Base-by-base conservation (phyloP, 768 basidiomycete genomes). In the Rhodosporidiobolus sp. region DNA sequence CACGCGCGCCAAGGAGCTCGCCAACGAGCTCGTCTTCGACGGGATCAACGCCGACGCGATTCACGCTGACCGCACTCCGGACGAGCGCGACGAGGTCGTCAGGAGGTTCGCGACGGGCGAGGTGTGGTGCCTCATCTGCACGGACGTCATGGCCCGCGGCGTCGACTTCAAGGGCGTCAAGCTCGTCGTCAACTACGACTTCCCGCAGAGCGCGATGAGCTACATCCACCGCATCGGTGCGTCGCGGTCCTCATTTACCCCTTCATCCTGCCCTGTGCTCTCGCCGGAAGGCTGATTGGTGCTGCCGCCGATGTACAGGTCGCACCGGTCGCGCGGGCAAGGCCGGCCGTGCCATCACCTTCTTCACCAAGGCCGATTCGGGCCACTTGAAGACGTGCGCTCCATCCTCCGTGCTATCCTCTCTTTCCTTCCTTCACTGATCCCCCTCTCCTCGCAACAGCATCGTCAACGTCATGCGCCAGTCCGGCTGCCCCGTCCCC, bases 101-200 rank as follows among this genome's bases (percentile, higher is more conserved):
- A 84, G 85, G 52, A 86, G 89, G 46, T 95, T 99, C 89, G 88
- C 91, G 35, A 85, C 85, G 77, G 96, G 94, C 0, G 87, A 91
- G 79, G 90, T 91, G 71, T 98, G 96, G 96, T 87, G 94, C 46
- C 87, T 98, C 86, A 86, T 99, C 57, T 91, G 89, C 75, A 99
- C 96, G 32, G 96, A 99, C 80, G 91, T 98, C 62, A 91, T 98
- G 91, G 93, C 92, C 32, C 86, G 96, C 76, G 96, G 96, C 6
- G 94, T 99, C 89, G 96, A 98, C 79, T 98, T 99, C 84, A 90
- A 89, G 80, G 94, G 94, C 17, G 87, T 95, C 63, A 85, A 88
- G 69, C 91, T 97, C 79, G 94, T 99, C 17, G 89, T 98, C 79
- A 99, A 97, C 81, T 94, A 91, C 78, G 95, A 97, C 82, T 97